These are phyloP conservation scores for Fusarium newnesense DNA, from an alignment of 2,329 filamentous ascomycete species.

Conservation along the genomic window DNA sequence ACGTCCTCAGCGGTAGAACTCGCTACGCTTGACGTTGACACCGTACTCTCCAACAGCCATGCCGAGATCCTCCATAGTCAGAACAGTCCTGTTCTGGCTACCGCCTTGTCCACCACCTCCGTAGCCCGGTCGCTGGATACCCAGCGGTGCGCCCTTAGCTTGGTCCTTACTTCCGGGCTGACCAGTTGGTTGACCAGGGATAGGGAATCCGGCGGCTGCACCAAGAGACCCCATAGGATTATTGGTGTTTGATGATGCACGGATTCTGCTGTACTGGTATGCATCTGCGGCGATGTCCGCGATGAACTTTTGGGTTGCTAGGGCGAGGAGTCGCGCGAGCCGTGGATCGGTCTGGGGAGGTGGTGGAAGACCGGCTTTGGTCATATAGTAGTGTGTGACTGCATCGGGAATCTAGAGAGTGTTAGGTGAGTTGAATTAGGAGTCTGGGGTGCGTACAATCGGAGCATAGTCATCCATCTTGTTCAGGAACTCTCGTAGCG, in stretches of 20 bases:
- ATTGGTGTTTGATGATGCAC: conserved; percentile 87
- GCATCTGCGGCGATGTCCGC: conserved; percentile 97
- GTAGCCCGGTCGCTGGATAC: conserved; percentile 80
- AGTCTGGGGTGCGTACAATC: conserved; percentile 72
- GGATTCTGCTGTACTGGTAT: conserved; percentile 96
- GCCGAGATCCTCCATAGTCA: conserved; percentile 98
- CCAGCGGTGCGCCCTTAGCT: conserved; percentile 70
- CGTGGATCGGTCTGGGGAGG: conserved; percentile 90
- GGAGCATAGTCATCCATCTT: conserved; percentile 99
- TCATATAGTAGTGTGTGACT: conserved; percentile 98
- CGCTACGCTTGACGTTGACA: conserved; percentile 95
- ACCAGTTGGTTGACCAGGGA: conserved; percentile 70
- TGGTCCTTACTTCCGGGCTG: conserved; percentile 67
- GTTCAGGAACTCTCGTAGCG: conserved; percentile 87
- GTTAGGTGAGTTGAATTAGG: conserved; percentile 14
- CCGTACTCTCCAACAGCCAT: conserved; percentile 99
- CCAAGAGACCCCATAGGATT: conserved; percentile 91
- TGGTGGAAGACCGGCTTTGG: conserved; percentile 91
- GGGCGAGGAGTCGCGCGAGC: conserved; percentile 90
- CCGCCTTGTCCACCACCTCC: conserved; percentile 91
- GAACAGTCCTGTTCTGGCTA: conserved; percentile 88
- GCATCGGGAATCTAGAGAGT: conserved; percentile 83
- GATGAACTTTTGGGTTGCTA: conserved; percentile 99
- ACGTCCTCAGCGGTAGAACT: conserved; percentile 83
- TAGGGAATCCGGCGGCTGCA: conserved; percentile 75